These are phyloP conservation scores for Ustilago esculenta DNA, from an alignment of 1,284 basidiomycete genomes.

Conservation along the genomic window DNA sequence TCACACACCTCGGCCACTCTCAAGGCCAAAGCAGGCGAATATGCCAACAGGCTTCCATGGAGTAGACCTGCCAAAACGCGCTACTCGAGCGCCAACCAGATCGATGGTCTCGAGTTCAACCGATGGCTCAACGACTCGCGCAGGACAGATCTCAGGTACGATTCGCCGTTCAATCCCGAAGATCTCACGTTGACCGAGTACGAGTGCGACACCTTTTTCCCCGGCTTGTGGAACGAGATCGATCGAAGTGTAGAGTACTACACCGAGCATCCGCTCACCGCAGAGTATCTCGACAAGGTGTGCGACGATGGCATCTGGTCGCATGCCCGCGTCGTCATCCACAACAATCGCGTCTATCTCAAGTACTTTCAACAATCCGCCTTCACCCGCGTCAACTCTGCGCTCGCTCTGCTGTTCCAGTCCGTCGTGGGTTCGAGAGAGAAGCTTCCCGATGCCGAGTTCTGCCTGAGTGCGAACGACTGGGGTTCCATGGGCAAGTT, in stretches of 20 bases:
- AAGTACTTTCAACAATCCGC: slow-evolving; percentile 57
- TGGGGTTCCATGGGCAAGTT: slow-evolving; percentile 63
- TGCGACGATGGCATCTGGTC: slow-evolving; percentile 60
- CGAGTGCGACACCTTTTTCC: slow-evolving; percentile 63
- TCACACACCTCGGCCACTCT: neutral
- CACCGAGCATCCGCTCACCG: slow-evolving; percentile 35
- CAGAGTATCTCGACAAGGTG: slow-evolving; percentile 54
- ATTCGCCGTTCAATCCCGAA: slow-evolving; percentile 60
- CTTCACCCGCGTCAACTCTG: slow-evolving; percentile 52
- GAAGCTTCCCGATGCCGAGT: slow-evolving; percentile 63
- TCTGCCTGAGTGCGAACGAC: slow-evolving; percentile 59
- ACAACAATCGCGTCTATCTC: slow-evolving; percentile 60
- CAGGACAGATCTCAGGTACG: slow-evolving; percentile 36
- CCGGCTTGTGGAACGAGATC: slow-evolving; percentile 58
- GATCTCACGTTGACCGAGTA: slow-evolving; percentile 60
- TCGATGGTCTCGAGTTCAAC: slow-evolving; percentile 32
- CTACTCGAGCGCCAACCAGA: slow-evolving; percentile 3
- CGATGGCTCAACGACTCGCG: slow-evolving; percentile 50
- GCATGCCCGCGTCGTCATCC: slow-evolving; percentile 59
- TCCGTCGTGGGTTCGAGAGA: slow-evolving; percentile 51
- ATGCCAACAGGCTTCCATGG: slow-evolving; percentile 26
- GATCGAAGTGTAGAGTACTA: slow-evolving; percentile 53
- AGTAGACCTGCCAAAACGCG: neutral
- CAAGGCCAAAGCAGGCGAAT: slow-evolving; percentile 45
- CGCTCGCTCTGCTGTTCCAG: slow-evolving; percentile 53